A percentile compares a stretch with the other conserved stretches of the same genome.
Conservation (phyloP, 73 alveolate genomes). For the Strombidium stylifer region DNA sequence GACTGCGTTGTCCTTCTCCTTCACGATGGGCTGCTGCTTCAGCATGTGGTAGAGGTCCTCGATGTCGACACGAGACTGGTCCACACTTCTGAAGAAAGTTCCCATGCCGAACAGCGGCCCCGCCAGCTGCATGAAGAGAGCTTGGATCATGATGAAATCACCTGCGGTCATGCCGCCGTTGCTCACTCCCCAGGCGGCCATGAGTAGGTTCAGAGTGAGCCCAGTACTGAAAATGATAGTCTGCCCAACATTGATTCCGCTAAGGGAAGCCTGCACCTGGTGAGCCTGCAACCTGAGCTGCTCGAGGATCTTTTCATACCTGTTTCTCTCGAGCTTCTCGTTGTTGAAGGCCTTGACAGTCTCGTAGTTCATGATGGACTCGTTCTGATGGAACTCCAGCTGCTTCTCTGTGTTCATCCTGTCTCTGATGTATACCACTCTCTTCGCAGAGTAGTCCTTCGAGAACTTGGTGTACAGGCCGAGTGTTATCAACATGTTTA, state of each 20-base stretch:
- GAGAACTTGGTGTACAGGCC: constrained; percentile 60
- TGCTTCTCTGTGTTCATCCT: constrained; percentile 62
- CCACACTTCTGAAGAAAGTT: constrained; percentile 75
- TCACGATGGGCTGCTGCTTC: constrained; percentile 55
- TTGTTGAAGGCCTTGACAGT: constrained; percentile 82
- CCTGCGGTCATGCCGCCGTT: constrained; percentile 84
- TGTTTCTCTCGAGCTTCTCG: constrained; percentile 65
- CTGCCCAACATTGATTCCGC: constrained; percentile 70
- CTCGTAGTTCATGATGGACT: constrained; percentile 73
- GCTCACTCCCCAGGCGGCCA: constrained; percentile 71
- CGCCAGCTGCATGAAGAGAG: constrained; percentile 71
- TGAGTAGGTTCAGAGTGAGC: constrained; percentile 66
- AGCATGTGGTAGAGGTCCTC: constrained; percentile 68
- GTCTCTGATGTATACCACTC: constrained; percentile 63
- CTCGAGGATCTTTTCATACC: constrained; percentile 53
- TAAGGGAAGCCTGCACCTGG: constrained; percentile 53
- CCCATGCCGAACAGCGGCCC: constrained; percentile 82
- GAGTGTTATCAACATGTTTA: constrained; percentile 56
- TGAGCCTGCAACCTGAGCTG: constrained; percentile 38
- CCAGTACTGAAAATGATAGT: constrained; percentile 64
- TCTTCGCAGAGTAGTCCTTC: constrained; percentile 42
- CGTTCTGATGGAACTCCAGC: constrained; percentile 74
- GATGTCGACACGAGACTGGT: constrained; percentile 76
- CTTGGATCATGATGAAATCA: constrained; percentile 80
- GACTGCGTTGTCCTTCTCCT: constrained; percentile 70